Base-by-base conservation (phyloP, 306 rosid genomes). In the Lithocarpus polystachyus region DNA sequence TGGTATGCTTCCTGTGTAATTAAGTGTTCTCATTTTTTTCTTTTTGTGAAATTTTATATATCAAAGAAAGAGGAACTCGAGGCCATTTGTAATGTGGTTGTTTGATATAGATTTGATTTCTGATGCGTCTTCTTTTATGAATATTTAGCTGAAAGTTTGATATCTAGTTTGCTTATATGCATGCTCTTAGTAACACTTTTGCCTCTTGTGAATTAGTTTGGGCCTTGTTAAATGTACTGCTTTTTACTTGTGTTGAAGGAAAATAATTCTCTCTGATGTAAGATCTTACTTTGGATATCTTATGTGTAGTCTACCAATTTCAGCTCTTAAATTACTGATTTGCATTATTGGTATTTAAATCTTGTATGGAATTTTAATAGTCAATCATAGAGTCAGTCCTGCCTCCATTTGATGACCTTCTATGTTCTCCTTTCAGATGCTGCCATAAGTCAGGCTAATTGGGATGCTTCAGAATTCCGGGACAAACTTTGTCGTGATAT, bases 401-500 rank as follows among this genome's bases (percentile, higher is more conserved):
- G 57, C 17, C 40, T 79, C 29, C 61, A 40, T 71, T 40, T 51
- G 15, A 40, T 79, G 75, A 10, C 15, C 31, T 74, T 43, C 71
- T 72, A 72, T 69, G 45, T 69, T 51, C 76, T 31, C 64, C 71
- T 72, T 82, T 43, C 87, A 94, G 99, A 91, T 76, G 95, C 91
- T 80, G 77, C 83, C 54, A 80, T 94, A 61, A 74, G 79, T 75
- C 90, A 83, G 76, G 91, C 90, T 68, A 81, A 82, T 69, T 94
- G 99, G 99, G 85, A 90, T 82, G 82, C 93, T 60, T 88, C 87
- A 6, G 92, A 82, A 85, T 76, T 84, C 45, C 74, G 85, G 61
- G 97, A 91, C 56, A 91, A 94, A 77, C 92, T 94, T 85, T 67
- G 4, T 35, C 97, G 91, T 72, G 95, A 94, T 85, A 77, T 94